Base-by-base conservation (phyloP, 2,329 filamentous ascomycete genomes). In the Trichoderma brevicompactum region DNA sequence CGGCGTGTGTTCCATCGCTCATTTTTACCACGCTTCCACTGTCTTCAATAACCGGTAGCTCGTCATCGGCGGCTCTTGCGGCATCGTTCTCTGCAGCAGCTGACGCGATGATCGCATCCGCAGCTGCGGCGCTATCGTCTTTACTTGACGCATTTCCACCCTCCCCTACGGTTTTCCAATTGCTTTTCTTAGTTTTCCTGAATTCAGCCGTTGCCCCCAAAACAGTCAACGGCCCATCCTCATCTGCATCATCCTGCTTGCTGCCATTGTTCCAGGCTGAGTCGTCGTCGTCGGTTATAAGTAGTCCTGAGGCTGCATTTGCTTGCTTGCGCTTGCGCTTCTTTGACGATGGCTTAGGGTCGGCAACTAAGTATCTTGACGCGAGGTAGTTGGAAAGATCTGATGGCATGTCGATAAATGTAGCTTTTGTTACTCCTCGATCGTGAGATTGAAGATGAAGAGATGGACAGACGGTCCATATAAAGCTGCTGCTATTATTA, bases 1-100 rank as follows among this genome's bases (percentile, higher is more conserved):
- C 95, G 0, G 93, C 94, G 72, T 90, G 87, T 2, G 92, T 93
- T 17, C 95, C 95, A 68, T 93, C 92, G 66, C 92, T 90, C 92
- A 97, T 97, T 70, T 87, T 87, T 3, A 83, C 80, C 38, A 82
- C 84, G 15, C 82, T 82, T 1, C 78, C 80, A 0, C 79, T 78
- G 2, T 73, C 75, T 7, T 81, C 80, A 2, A 86, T 69, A 0
- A 81, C 74, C 1, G 83, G 83, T 52, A 78, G 79, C 34, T 84
- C 84, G 49, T 85, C 83, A 12, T 81, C 82, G 65, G 71, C 83
- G 48, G 77, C 76, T 17, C 76, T 75, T 0, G 80, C 79, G 5
- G 86, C 86, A 2, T 80, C 81, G 34, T 83, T 84, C 68, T 95
- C 92, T 4, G 87, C 86, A 0, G 87, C 91, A 0, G 89, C 89